phyloP scores from a whole-genome alignment of 2,329 filamentous ascomycete genomes.

The Cadophora luteo-olivacea region DNA sequence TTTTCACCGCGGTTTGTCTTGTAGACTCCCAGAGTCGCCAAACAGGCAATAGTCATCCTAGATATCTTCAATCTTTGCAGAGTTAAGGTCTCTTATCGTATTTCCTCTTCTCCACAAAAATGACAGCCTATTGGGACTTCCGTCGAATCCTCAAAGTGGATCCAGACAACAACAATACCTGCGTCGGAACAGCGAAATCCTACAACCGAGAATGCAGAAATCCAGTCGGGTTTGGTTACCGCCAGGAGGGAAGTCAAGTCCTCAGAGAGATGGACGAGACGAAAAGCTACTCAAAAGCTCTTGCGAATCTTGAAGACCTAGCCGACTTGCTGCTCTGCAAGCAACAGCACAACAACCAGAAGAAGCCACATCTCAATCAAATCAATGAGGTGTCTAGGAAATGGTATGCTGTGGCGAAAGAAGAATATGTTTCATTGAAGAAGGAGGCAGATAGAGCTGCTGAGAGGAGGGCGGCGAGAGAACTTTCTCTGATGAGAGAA shows the following conservation, averaged over 20 bases:
- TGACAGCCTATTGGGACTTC: constrained; percentile 25
- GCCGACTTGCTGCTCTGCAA: constrained; percentile 28
- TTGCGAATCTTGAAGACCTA: constrained; percentile 15
- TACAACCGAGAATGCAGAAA: constrained; percentile 11
- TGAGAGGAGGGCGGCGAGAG: background rate
- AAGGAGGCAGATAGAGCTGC: background rate
- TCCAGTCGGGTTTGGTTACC: constrained; percentile 9
- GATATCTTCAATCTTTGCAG: background rate
- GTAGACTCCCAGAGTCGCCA: background rate
- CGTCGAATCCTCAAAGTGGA: constrained; percentile 22
- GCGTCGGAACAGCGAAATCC: constrained; percentile 22
- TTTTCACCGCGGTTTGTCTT: background rate
- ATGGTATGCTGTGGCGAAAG: constrained; percentile 12
- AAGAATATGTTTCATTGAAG: background rate
- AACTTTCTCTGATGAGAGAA: constrained; percentile 1
- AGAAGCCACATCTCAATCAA: constrained; percentile 20
- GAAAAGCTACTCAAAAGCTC: constrained; percentile 5
- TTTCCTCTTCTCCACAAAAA: background rate
- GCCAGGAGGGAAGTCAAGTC: constrained; percentile 14
- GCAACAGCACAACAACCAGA: constrained; percentile 17
- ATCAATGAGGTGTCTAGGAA: constrained; percentile 12
- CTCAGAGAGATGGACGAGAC: constrained; percentile 27
- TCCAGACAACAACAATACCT: constrained; percentile 18
- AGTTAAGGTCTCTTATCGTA: background rate
- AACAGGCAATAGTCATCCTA: no score